Evolutionary conservation across 352 stramenopile species (phyloP), one percentile per base, ranked within the genome.

Genomic region (Phytophthora idaei): DNA sequence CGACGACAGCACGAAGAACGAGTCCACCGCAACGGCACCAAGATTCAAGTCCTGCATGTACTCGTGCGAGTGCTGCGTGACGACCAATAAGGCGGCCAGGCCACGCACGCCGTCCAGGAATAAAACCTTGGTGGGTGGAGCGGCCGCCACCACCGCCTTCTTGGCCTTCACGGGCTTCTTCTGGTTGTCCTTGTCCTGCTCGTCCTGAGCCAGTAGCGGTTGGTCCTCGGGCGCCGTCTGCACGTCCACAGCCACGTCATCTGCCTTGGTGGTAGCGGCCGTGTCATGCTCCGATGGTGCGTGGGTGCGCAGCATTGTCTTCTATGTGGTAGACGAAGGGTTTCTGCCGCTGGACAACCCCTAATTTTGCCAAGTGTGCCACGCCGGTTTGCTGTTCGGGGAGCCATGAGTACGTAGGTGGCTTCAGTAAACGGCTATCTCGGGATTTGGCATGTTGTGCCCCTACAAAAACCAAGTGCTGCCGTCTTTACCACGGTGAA

Each of bases 1-100:
- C 21, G 74, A 76, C 29, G 78, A 87, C 39, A 87, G 53, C 25
- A 87, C 78, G 49, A 87, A 87, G 60, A 87, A 87, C 42, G 62
- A 70, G 63, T 87, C 76, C 27, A 87, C 76, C 3, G 67, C 76
- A 1, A 75, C 56, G 28, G 58, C 63, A 12, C 78, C 78, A 25
- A 83, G 42, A 54, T 80, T 75, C 6, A 79, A 15, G 41, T 74
- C 63, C 42, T 71, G 62, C 63, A 78, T 76, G 54, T 78, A 72
- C 51, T 77, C 75, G 46, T 77, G 60, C 15, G 66, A 73, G 51
- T 81, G 73, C 48, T 78, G 69, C 50, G 54, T 67, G 39, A 74
- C 65, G 21, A 81, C 69, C 8, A 75, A 31, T 7, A 81, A 44
- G 31, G 69, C 65, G 5, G 69, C 69, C 5, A 81, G 58, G 8